Evolutionary conservation across 768 basidiomycete species (phyloP).

Genomic region (Hebeloma cylindrosporum): DNA sequence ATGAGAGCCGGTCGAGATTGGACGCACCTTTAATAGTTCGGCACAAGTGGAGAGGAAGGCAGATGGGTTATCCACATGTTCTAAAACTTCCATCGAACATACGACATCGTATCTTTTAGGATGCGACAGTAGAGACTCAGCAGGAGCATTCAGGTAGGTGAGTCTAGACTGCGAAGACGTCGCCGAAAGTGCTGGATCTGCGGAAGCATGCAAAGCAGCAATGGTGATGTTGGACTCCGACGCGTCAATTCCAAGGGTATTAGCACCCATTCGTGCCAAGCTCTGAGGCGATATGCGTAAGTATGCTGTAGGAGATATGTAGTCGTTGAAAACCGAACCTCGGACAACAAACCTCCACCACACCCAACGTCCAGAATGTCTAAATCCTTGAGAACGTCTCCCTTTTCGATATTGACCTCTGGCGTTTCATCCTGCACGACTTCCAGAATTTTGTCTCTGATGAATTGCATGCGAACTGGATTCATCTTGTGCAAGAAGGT

Average conservation of each 20-base stretch:
- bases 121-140: slow-evolving; percentile 69
- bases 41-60: slow-evolving; percentile 82
- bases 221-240: slow-evolving; percentile 84
- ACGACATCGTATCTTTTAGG: slow-evolving; percentile 82
- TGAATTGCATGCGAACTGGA: slow-evolving; percentile 80
- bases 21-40: slow-evolving; percentile 78
- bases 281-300: slow-evolving; percentile 48
- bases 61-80: slow-evolving; percentile 93
- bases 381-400: slow-evolving; percentile 55
- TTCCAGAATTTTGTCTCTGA: slow-evolving; percentile 74
- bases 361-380: slow-evolving; percentile 91
- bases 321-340: slow-evolving; percentile 48
- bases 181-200: slow-evolving; percentile 62
- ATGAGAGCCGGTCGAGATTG: background rate
- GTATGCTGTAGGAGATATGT: slow-evolving; percentile 7
- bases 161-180: slow-evolving; percentile 38
- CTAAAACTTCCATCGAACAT: slow-evolving; percentile 96
- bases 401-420: slow-evolving; percentile 31
- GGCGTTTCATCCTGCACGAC: slow-evolving; percentile 53
- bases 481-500: slow-evolving; percentile 92
- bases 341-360: slow-evolving; percentile 90
- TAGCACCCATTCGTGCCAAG: slow-evolving; percentile 82
- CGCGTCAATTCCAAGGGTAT: slow-evolving; percentile 91
- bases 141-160: slow-evolving; percentile 69
- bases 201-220: slow-evolving; percentile 77